These are phyloP conservation scores for Colletotrichum sp. DNA, from an alignment of 2,329 filamentous ascomycete species.

Conservation along the genomic window DNA sequence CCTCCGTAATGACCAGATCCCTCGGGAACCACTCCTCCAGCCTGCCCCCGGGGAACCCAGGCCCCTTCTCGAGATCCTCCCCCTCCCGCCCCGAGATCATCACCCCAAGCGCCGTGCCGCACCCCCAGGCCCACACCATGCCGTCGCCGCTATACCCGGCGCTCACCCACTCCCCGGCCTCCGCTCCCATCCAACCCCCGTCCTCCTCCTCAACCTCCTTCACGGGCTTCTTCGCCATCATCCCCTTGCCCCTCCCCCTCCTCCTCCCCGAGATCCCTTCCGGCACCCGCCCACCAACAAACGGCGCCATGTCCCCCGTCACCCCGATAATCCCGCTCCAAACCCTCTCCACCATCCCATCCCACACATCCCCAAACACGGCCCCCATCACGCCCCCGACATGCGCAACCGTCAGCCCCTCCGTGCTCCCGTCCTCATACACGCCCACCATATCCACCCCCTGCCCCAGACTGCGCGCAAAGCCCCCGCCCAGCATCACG, in stretches of 20 bases:
- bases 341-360: conserved; percentile 37
- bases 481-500: conserved; percentile 61
- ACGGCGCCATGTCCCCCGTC: conserved; percentile 53
- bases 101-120: conserved; percentile 49
- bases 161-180: conserved; percentile 53
- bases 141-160: conserved; percentile 58
- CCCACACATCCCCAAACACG: conserved; percentile 45
- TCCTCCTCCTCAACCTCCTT: neutral
- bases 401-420: conserved; percentile 42
- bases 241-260: too few relatives aligned
- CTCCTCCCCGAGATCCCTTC: conserved; percentile 22
- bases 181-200: neutral
- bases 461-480: conserved; percentile 44
- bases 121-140: conserved; percentile 60
- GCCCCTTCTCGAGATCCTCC: conserved; percentile 28
- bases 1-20: conserved; percentile 37
- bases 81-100: conserved; percentile 48
- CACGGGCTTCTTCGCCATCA: neutral
- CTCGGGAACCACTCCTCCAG: conserved; percentile 46
- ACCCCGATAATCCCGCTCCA: conserved; percentile 58
- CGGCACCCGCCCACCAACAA: conserved; percentile 55
- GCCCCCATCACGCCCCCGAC: conserved; percentile 46
- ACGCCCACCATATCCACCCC: conserved; percentile 52
- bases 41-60: conserved; percentile 40
- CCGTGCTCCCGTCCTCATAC: conserved; percentile 48